phyloP scores from a whole-genome alignment of 805 yeast genomes.

The Priceomyces carsonii region DNA sequence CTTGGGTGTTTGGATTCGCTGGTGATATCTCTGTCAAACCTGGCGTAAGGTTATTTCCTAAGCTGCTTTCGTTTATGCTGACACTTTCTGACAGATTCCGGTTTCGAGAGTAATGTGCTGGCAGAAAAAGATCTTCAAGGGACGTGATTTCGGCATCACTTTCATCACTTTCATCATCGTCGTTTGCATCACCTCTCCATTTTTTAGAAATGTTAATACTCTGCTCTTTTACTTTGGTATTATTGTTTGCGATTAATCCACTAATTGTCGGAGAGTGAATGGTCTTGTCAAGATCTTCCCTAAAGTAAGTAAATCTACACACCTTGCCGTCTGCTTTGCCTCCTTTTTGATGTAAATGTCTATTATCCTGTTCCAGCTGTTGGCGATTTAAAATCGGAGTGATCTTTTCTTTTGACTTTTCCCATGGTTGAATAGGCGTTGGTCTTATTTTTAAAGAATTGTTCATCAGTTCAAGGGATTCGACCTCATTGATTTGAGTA shows the following conservation, averaged over 20 bases:
- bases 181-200: slow-evolving; percentile 12
- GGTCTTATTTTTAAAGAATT: slow-evolving; percentile 63
- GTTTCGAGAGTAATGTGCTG: slow-evolving; percentile 17
- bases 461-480: slow-evolving; percentile 39
- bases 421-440: slow-evolving; percentile 75
- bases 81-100: slow-evolving; percentile 7
- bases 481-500: slow-evolving; percentile 33
- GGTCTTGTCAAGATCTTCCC: slow-evolving; percentile 88
- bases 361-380: slow-evolving; percentile 3
- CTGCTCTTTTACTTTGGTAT: slow-evolving; percentile 9
- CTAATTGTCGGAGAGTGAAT: slow-evolving; percentile 87
- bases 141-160: slow-evolving; percentile 8
- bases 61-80: slow-evolving; percentile 1
- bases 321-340: slow-evolving; percentile 17
- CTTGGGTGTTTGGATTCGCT: background rate
- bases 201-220: slow-evolving; percentile 12
- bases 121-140: slow-evolving; percentile 26
- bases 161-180: slow-evolving; percentile 5
- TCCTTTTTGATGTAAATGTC: slow-evolving; percentile 5
- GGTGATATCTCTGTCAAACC: no score
- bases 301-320: slow-evolving; percentile 85
- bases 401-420: slow-evolving; percentile 30
- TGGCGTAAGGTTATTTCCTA: background rate
- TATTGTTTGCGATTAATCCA: slow-evolving; percentile 52
- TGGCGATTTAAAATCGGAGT: slow-evolving; percentile 28